phyloP scores from a whole-genome alignment of 2,329 filamentous ascomycete species.

The Pyrenochaeta sp. region DNA sequence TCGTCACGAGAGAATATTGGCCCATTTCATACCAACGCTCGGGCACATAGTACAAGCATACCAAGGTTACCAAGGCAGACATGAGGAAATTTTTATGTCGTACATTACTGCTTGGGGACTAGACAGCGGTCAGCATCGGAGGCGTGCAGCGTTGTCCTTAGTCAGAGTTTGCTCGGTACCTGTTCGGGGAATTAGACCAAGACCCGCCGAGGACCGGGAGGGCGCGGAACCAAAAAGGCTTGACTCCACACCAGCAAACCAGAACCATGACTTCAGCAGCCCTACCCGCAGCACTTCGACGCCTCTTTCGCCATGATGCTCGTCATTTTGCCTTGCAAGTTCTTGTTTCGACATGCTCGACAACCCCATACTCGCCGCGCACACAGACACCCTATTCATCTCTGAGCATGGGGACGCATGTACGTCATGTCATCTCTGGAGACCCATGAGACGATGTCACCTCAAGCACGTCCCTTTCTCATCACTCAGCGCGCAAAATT shows the following conservation, averaged over 20 bases:
- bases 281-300: constrained; percentile 5
- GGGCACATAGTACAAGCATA: neutral
- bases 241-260: constrained; percentile 16
- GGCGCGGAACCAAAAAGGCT: constrained; percentile 29
- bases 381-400: too few species aligned
- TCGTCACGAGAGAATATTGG: constrained; percentile 11
- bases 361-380: neutral
- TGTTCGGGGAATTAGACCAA: constrained; percentile 29
- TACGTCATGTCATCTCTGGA: neutral
- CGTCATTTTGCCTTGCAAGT: constrained; percentile 8
- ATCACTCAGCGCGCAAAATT: constrained; percentile 35
- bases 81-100: constrained; percentile 18
- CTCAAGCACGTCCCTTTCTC: constrained; percentile 27
- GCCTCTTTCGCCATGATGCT: constrained; percentile 7
- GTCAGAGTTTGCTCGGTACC: constrained; percentile 17
- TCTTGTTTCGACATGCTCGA: neutral
- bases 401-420: neutral
- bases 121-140: constrained; percentile 25
- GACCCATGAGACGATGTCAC: constrained; percentile 12
- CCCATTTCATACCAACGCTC: constrained; percentile 8
- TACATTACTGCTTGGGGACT: constrained; percentile 21
- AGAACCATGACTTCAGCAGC: constrained; percentile 11
- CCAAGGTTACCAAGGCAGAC: constrained; percentile 1
- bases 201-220: constrained; percentile 24
- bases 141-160: neutral